Conservation (phyloP, 495 filamentous ascomycete species). For the Lasiosphaeria hispida region DNA sequence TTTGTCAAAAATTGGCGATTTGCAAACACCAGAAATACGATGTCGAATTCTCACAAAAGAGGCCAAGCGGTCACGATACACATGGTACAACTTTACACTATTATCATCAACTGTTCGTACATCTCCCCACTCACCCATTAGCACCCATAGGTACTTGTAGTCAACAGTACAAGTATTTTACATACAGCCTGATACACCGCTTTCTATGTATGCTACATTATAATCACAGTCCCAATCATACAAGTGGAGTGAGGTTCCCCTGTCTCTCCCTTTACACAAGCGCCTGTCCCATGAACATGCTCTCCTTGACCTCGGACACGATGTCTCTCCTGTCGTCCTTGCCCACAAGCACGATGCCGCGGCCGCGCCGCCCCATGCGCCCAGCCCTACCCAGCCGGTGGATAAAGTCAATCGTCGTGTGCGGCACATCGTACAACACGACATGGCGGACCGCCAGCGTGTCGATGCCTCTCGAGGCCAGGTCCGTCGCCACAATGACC, state of each 20-base stretch:
- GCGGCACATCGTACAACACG: conserved; percentile 90
- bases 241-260: not conserved
- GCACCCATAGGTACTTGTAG: too few relatives aligned
- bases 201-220: too few relatives aligned
- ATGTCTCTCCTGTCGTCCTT: conserved; percentile 86
- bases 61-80: too few relatives aligned
- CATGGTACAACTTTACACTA: too few relatives aligned
- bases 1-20: too few relatives aligned
- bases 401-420: conserved; percentile 95
- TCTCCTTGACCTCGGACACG: conserved; percentile 87
- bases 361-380: conserved; percentile 85
- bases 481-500: conserved; percentile 90
- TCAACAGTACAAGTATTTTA: not conserved
- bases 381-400: conserved; percentile 89
- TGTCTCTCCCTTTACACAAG: conserved; percentile 34
- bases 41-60: too few relatives aligned
- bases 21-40: too few relatives aligned
- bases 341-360: conserved; percentile 86
- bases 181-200: not conserved
- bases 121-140: too few relatives aligned
- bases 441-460: conserved; percentile 90
- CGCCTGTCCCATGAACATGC: conserved; percentile 88
- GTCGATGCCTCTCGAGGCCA: conserved; percentile 90
- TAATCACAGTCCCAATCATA: not conserved
- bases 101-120: too few relatives aligned